These are phyloP conservation scores for Moricandia arvensis DNA, from an alignment of 345 rosid genomes.

Conservation along the genomic window DNA sequence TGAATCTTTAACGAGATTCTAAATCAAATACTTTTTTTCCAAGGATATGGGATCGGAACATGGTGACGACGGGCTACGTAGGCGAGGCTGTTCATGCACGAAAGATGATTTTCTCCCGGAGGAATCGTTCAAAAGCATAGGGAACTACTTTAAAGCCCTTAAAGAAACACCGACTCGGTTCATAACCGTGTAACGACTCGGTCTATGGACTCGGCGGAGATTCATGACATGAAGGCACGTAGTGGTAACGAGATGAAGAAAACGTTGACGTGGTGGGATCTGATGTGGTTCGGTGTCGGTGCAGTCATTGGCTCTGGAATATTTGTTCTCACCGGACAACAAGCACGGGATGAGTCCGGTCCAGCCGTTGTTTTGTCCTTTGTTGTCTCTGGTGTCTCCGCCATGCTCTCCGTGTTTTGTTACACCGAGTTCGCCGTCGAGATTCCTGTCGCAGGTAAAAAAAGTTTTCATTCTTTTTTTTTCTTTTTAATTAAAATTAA, in stretches of 20 bases:
- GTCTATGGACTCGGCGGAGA: conserved; percentile 71
- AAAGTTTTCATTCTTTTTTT: background rate
- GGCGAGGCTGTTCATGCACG: conserved; percentile 70
- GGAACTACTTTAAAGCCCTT: conserved; percentile 59
- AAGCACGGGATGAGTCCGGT: conserved; percentile 54
- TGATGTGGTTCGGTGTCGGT: conserved; percentile 93
- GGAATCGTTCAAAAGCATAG: conserved; percentile 68
- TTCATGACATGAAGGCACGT: conserved; percentile 70
- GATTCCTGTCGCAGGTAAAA: conserved; percentile 81
- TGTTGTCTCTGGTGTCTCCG: conserved; percentile 78
- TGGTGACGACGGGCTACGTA: conserved; percentile 43
- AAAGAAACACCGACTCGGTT: conserved; percentile 59
- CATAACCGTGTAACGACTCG: conserved; percentile 58
- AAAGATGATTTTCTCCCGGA: conserved; percentile 81
- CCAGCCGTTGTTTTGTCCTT: conserved; percentile 87
- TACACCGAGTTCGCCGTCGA: conserved; percentile 98
- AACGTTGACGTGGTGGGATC: conserved; percentile 88
- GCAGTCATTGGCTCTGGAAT: conserved; percentile 91
- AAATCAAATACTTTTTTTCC: background rate
- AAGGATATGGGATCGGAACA: conserved; percentile 25
- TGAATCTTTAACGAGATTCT: background rate
- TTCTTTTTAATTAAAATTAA: background rate
- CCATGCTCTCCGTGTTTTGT: conserved; percentile 93
- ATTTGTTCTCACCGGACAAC: conserved; percentile 81
- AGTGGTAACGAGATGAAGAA: conserved; percentile 91